phyloP scores from a whole-genome alignment of 2,329 filamentous ascomycete species.

The Acephala macrosclerotiorum region DNA sequence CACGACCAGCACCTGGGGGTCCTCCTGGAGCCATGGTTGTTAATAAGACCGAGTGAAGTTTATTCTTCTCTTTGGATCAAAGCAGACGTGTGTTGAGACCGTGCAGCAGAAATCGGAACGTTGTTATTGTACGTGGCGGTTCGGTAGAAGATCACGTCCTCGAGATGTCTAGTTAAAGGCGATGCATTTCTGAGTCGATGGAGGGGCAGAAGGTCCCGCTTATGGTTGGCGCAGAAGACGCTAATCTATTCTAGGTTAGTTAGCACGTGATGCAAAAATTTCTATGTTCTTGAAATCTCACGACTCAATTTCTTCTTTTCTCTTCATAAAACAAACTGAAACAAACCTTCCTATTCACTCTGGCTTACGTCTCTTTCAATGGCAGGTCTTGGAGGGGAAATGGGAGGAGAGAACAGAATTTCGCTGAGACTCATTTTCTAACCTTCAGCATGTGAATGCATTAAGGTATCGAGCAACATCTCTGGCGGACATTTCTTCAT shows the following conservation, averaged over 20 bases:
- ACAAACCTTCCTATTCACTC: slow-evolving; percentile 72
- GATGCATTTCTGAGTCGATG: slow-evolving; percentile 26
- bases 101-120: neutral
- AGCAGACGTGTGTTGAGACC: slow-evolving; percentile 10
- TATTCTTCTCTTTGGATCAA: slow-evolving; percentile 6
- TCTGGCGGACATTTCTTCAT: slow-evolving; percentile 3
- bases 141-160: neutral
- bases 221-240: neutral
- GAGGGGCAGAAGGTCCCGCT: slow-evolving; percentile 14
- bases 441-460: slow-evolving; percentile 50
- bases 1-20: slow-evolving; percentile 52
- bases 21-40: slow-evolving; percentile 58
- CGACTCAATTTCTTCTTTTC: slow-evolving; percentile 36
- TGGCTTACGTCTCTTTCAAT: slow-evolving; percentile 62
- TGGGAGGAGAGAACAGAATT: slow-evolving; percentile 65
- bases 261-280: slow-evolving; percentile 19
- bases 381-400: slow-evolving; percentile 73
- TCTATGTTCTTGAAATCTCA: slow-evolving; percentile 17
- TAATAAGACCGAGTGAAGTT: neutral
- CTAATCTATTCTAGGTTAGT: neutral
- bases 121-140: neutral
- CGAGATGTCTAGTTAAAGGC: slow-evolving; percentile 25
- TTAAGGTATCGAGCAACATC: slow-evolving; percentile 33
- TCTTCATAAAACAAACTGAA: slow-evolving; percentile 50
- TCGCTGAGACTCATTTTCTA: slow-evolving; percentile 66